Percentiles rank a stretch among this genome's conserved stretches.
phyloP scores from a whole-genome alignment of 208 protist species.

The Trypanosoma platydactyli region DNA sequence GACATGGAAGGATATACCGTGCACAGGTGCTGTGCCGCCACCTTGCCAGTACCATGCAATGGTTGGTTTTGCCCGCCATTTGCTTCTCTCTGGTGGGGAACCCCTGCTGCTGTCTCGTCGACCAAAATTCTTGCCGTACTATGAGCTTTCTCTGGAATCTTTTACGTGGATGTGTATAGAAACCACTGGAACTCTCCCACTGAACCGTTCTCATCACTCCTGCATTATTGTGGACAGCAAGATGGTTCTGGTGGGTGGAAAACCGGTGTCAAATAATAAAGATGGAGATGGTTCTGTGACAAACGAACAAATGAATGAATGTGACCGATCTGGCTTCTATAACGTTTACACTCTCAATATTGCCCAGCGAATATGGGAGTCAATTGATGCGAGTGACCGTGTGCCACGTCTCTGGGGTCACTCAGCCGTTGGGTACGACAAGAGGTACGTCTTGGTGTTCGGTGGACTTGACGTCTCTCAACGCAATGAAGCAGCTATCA shows the following conservation, averaged over 20 bases:
- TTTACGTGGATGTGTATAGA: slow-evolving; percentile 29
- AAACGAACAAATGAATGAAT: slow-evolving; percentile 14
- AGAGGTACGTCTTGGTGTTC: slow-evolving; percentile 26
- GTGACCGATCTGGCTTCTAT: slow-evolving; percentile 27
- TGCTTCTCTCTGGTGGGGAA: slow-evolving; percentile 28
- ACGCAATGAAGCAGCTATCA: not conserved
- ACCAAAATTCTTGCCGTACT: slow-evolving; percentile 26
- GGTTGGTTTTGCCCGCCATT: slow-evolving; percentile 14
- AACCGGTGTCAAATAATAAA: slow-evolving; percentile 4
- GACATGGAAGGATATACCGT: slow-evolving; percentile 17
- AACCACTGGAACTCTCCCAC: slow-evolving; percentile 23
- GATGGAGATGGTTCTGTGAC: slow-evolving; percentile 10
- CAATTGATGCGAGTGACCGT: not conserved
- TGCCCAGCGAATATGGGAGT: slow-evolving; percentile 27
- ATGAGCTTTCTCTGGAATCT: slow-evolving; percentile 30
- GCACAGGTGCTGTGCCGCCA: slow-evolving; percentile 20
- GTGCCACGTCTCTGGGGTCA: slow-evolving; percentile 30
- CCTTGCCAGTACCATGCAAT: slow-evolving; percentile 11
- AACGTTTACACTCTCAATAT: slow-evolving; percentile 32
- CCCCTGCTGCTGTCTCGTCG: not conserved
- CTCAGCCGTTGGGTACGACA: slow-evolving; percentile 21
- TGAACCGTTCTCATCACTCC: slow-evolving; percentile 32
- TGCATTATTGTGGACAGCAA: slow-evolving; percentile 19
- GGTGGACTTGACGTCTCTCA: slow-evolving; percentile 30
- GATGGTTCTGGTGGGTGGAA: slow-evolving; percentile 32